phyloP scores from a whole-genome alignment of 116 monocot species.

The Posidonia oceanica region DNA sequence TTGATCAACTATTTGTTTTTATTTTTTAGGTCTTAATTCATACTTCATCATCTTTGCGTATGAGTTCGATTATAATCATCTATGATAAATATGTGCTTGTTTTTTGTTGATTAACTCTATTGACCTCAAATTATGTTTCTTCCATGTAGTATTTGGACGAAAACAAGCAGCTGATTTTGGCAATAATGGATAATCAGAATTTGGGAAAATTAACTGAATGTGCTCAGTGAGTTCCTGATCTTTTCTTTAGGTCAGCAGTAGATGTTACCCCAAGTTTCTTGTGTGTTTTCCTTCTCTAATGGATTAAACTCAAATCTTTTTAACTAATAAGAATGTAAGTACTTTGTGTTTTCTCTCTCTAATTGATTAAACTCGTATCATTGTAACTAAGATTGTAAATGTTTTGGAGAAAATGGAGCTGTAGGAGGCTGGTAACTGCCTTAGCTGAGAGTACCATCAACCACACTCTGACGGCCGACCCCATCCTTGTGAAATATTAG shows the following conservation, averaged over 20 bases:
- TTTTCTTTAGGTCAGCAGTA: not conserved
- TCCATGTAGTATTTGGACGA: constrained; percentile 62
- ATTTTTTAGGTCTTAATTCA: too few species aligned
- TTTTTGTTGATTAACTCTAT: not conserved
- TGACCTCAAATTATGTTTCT: not conserved
- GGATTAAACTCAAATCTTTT: not conserved
- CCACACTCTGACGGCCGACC: too few species aligned
- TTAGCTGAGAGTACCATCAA: too few species aligned
- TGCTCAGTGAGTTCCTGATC: constrained; percentile 43
- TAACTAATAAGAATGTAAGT: not conserved
- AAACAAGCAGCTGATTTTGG: constrained; percentile 78
- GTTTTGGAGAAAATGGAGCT: too few species aligned
- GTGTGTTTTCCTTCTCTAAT: not conserved
- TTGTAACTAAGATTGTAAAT: too few species aligned
- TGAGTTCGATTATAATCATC: too few species aligned
- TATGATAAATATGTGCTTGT: not conserved
- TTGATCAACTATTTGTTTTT: too few species aligned
- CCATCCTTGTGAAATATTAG: too few species aligned
- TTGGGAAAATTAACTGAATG: constrained; percentile 65
- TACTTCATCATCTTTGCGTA: too few species aligned
- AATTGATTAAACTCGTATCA: too few species aligned
- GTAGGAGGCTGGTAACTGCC: too few species aligned
- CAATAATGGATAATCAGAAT: constrained; percentile 79
- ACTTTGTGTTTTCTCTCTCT: too few species aligned
- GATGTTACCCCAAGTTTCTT: not conserved